Evolutionary conservation across 2,329 filamentous ascomycete species (phyloP), one percentile per base, ranked within the genome.

Genomic region (Pseudodiploospora longispora): DNA sequence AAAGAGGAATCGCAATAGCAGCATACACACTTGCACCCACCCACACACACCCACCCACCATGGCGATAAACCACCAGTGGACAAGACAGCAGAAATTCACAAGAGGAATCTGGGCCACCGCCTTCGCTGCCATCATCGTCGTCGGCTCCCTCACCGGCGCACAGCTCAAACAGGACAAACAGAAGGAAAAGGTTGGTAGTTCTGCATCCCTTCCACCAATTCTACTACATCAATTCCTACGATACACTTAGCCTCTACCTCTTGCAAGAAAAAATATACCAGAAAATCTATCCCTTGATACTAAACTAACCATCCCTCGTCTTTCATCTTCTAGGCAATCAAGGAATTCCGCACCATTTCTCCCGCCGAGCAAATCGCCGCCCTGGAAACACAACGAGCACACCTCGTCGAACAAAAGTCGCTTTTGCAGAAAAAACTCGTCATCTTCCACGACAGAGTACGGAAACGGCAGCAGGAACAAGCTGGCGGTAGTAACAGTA

Each of bases 141-240:
- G 69, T 72, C 30, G 71, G 71, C 46, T 58, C 67, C 37, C 61
- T 71, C 38, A 74, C 72, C 44, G 72, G 72, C 41, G 72, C 72
- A 6, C 67, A 69, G 38, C 55, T 75, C 38, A 75, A 74, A 59
- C 64, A 65, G 39, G 68, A 72, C 47, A 61, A 66, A 46, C 69
- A 75, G 49, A 72, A 66, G 52, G 59, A 63, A 49, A 58, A 70
- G 53, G 71, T 72, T 47, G 19, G 19, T 19, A 45, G 46, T 28
- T 6, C 8, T 10, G 10, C 4, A 10, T 27, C 7, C 12, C 30
- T 29, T 9, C 42, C 6, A 6, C 4, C 41, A 6, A 55, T 49
- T 10, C 6, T 6, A 2, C 19, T 19, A 19, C 19, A 19, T 19
- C 19, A 19, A 19, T 19, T 19, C 19, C 19, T 19, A 3, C 19